Evolutionary conservation across 2,329 filamentous ascomycete genomes (phyloP), one percentile per base, ranked within the genome.

Genomic region (Aspergillus piperis): DNA sequence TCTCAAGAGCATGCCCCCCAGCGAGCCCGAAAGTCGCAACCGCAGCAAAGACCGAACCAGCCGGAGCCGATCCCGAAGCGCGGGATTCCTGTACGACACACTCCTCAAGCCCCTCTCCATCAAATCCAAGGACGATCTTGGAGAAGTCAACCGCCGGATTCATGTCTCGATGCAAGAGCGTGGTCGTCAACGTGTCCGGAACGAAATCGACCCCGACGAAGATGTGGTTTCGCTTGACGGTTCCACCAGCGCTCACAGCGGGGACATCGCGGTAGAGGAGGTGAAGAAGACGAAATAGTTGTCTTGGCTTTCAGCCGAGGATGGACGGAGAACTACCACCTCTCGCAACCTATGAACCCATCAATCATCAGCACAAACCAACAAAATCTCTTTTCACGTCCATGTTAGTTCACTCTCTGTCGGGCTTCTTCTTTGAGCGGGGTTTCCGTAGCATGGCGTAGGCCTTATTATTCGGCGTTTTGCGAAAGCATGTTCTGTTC

Each of bases 1-100:
- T 6, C 58, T 70, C 32, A 70, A 70, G 62, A 68, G 66, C 30
- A 69, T 70, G 64, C 67, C 63, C 3, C 63, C 66, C 1, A 61
- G 54, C 25, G 54, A 53, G 11, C 54, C 59, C 8, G 54, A 57
- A 32, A 66, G 64, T 32, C 64, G 64, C 49, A 58, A 58, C 48
- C 30, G 39, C 30, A 66, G 62, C 47, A 55, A 54, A 47, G 64
- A 58, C 38, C 58, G 63, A 23, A 59, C 58, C 60, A 59, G 62
- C 32, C 62, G 64, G 36, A 63, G 64, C 23, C 60, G 62, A 27
- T 63, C 60, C 44, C 55, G 56, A 11, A 59, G 62, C 32, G 44
- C 53, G 25, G 54, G 62, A 19, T 59, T 60, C 62, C 39, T 32
- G 39, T 61, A 25, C 38, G 60, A 52, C 36, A 62, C 54, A 10